A percentile compares a stretch with the other conserved stretches of the same genome.
These are phyloP conservation scores for Backusella westeae DNA, from an alignment of 192 early-diverging fungal species.

Conservation along the genomic window DNA sequence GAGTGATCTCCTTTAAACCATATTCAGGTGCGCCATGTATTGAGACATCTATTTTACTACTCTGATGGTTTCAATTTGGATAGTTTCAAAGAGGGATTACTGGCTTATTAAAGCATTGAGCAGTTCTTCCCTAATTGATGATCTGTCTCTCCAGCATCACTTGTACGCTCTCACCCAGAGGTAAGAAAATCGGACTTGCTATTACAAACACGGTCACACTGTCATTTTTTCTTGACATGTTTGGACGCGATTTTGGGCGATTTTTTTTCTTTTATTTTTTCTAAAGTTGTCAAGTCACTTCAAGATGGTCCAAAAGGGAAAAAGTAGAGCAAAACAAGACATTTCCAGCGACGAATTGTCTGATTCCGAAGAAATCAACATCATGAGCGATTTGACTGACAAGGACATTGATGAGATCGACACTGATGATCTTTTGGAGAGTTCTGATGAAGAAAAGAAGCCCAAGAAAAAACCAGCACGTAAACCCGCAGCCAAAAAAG, in stretches of 20 bases:
- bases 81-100: too few species aligned
- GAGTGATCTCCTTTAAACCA: too few species aligned
- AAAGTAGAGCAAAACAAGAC: background rate
- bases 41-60: too few species aligned
- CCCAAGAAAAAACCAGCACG: slow-evolving; percentile 6
- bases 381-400: background rate
- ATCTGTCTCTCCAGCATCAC: too few species aligned
- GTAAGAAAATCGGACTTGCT: too few species aligned
- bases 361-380: slow-evolving; percentile 9
- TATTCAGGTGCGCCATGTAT: too few species aligned
- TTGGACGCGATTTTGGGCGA: background rate
- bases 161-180: too few species aligned
- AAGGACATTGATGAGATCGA: slow-evolving; percentile 6
- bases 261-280: background rate
- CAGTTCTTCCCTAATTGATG: too few species aligned
- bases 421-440: slow-evolving; percentile 21
- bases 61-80: too few species aligned
- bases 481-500: slow-evolving; percentile 18
- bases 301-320: background rate
- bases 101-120: too few species aligned
- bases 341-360: background rate
- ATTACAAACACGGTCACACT: background rate
- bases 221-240: background rate
- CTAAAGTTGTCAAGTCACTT: background rate
- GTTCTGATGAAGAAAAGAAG: slow-evolving; percentile 12